Percentiles rank a stretch among this genome's conserved stretches.
Conservation (phyloP, 495 filamentous ascomycete species). For the Aspergillus diversus region DNA sequence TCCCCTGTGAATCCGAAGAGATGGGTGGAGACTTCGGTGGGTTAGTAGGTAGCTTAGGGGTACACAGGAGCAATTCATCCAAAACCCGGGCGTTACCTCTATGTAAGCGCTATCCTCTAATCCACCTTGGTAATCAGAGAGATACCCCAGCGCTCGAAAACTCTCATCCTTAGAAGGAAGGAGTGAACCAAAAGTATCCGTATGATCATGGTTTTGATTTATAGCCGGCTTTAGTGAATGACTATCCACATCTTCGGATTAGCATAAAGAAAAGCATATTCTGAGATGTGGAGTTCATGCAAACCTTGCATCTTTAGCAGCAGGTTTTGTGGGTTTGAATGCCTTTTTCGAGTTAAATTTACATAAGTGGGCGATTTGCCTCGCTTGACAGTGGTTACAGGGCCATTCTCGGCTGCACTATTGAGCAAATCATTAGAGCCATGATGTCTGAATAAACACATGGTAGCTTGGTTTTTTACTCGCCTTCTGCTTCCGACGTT, state of each 20-base stretch:
- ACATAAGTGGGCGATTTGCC: constrained; percentile 37
- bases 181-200: not conserved
- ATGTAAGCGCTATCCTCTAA: constrained; percentile 14
- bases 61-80: not conserved
- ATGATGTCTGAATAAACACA: constrained; percentile 9
- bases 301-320: constrained; percentile 6
- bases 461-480: constrained; percentile 4
- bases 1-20: not conserved
- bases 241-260: not conserved
- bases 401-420: constrained; percentile 43
- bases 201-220: not conserved
- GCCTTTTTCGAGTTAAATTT: constrained; percentile 27
- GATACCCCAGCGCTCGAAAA: constrained; percentile 33
- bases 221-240: not conserved
- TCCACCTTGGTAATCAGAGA: constrained; percentile 24
- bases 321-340: constrained; percentile 18
- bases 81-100: constrained; percentile 14
- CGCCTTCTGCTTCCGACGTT: constrained; percentile 44
- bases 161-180: constrained; percentile 20
- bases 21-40: not conserved
- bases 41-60: not conserved
- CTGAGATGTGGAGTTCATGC: constrained; percentile 23
- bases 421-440: not conserved
- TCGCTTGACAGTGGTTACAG: constrained; percentile 39
- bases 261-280: constrained; percentile 42